These are phyloP conservation scores for Aspergillus sp. DNA, from an alignment of 2,329 filamentous ascomycete species.

Conservation along the genomic window DNA sequence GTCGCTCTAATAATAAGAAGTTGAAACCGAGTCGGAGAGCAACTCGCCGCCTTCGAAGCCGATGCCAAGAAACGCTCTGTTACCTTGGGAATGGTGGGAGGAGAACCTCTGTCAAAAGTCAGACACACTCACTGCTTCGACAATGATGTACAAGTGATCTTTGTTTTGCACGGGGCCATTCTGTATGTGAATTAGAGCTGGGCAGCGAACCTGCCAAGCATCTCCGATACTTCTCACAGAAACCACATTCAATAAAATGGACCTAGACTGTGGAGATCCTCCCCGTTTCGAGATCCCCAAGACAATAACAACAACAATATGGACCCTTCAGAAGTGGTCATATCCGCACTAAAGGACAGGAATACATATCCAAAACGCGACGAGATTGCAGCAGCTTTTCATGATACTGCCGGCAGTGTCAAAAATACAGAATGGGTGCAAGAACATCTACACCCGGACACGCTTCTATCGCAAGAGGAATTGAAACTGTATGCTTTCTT, in stretches of 20 bases:
- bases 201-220: not conserved
- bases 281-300: not conserved
- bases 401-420: conserved; percentile 16
- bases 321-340: conserved; percentile 21
- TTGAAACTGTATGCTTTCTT: conserved; percentile 30
- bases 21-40: conserved; percentile 1
- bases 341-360: conserved; percentile 30
- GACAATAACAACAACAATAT: conserved; percentile 14
- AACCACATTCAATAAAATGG: not conserved
- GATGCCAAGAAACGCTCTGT: conserved; percentile 12
- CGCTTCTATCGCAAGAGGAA: conserved; percentile 42
- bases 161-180: not conserved
- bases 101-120: not conserved
- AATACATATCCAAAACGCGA: conserved; percentile 29
- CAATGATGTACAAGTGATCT: not conserved
- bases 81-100: not conserved
- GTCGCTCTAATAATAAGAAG: not conserved
- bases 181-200: not conserved
- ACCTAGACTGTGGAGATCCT: not conserved
- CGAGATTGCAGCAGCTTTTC: conserved; percentile 28
- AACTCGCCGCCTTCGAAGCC: conserved; percentile 11
- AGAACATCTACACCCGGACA: conserved; percentile 32
- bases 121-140: not conserved
- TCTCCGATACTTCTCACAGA: not conserved
- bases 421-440: conserved; percentile 32